These are phyloP conservation scores for Plasmodium relictum DNA, from an alignment of 169 alveolate species.

Conservation along the genomic window DNA sequence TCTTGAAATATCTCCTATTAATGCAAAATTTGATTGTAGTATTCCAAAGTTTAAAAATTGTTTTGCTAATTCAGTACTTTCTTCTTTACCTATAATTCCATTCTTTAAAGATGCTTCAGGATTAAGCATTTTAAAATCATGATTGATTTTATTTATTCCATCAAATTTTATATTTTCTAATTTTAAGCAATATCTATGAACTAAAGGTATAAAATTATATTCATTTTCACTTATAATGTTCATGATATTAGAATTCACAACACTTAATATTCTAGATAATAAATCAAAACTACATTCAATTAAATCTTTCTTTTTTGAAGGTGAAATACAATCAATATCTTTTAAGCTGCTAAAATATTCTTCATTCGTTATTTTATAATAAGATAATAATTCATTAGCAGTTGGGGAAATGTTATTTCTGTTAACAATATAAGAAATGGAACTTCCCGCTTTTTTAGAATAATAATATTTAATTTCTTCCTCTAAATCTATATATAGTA, in stretches of 20 bases:
- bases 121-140: not conserved
- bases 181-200: conserved; percentile 71
- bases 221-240: conserved; percentile 57
- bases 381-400: conserved; percentile 66
- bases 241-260: conserved; percentile 63
- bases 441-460: conserved; percentile 28
- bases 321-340: conserved; percentile 67
- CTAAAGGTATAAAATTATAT: conserved; percentile 70
- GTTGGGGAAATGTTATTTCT: conserved; percentile 64
- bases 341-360: conserved; percentile 57
- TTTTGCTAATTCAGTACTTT: conserved; percentile 49
- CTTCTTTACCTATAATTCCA: conserved; percentile 24
- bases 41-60: conserved; percentile 70
- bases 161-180: conserved; percentile 50
- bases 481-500: conserved; percentile 75
- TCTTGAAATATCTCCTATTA: conserved; percentile 78
- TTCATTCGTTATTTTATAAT: conserved; percentile 59
- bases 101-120: conserved; percentile 9
- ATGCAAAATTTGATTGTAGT: conserved; percentile 75
- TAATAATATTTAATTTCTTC: conserved; percentile 74
- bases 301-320: conserved; percentile 69
- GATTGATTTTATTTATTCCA: conserved; percentile 28
- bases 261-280: conserved; percentile 74
- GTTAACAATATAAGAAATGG: conserved; percentile 49
- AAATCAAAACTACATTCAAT: conserved; percentile 77